Evolutionary conservation across 1,284 basidiomycete species (phyloP), one percentile per base, ranked within the genome.

Genomic region (Microbotryum scabiosae): DNA sequence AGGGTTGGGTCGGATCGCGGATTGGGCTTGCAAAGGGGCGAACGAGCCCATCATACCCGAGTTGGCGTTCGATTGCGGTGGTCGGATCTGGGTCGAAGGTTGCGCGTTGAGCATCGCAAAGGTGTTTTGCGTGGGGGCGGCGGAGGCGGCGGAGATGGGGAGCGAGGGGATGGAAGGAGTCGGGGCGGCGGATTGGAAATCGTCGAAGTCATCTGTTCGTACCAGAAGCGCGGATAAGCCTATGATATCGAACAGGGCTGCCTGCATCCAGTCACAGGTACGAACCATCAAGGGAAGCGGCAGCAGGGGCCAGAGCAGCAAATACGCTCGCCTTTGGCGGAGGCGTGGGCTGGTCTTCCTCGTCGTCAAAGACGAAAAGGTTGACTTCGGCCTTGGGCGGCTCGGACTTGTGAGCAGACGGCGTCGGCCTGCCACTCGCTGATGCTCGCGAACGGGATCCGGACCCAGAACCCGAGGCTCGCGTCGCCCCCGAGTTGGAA

Each of bases 141-240:
- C 30, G 61, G 51, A 43, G 63, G 53, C 16, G 58, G 28, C 49
- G 46, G 43, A 67, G 62, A 30, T 59, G 59, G 47, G 72, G 68
- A 58, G 71, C 61, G 63, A 64, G 16, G 62, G 9, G 10, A 72
- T 69, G 8, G 64, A 21, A 3, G 77, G 69, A 3, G 77, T 73
- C 0, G 82, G 75, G 2, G 86, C 85, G 1, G 89, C 88, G 55
- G 82, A 83, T 77, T 92, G 86, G 80, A 94, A 96, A 74, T 93
- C 91, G 64, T 85, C 87, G 74, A 96, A 94, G 64, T 96, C 91
- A 70, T 94, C 91, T 65, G 49, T 20, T 5, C 12, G 47, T 23
- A 47, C 36, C 26, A 41, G 20, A 30, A 59, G 52, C 43, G 9
- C 30, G 30, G 8, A 30, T 30, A 30, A 30, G 30, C 30, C 30